These are phyloP conservation scores for Daldinia caldariorum DNA, from an alignment of 495 filamentous ascomycete genomes.

Conservation along the genomic window DNA sequence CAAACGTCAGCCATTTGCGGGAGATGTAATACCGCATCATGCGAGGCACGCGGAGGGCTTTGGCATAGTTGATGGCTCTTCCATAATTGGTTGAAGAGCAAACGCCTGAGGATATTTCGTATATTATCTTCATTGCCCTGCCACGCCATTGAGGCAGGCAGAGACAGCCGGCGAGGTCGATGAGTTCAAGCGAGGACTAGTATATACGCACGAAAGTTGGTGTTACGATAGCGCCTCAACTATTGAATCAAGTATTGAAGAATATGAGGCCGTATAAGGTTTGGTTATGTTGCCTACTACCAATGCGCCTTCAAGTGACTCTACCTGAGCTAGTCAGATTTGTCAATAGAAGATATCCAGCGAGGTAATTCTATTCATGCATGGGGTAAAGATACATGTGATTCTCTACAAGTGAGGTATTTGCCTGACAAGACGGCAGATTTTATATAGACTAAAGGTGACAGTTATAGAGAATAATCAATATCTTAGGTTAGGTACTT, in stretches of 20 bases:
- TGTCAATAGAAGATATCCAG: no score
- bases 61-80: background rate
- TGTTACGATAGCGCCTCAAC: background rate
- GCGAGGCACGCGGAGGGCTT: background rate
- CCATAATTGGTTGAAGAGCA: background rate
- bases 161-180: background rate
- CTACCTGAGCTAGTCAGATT: background rate
- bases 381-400: no score
- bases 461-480: no score
- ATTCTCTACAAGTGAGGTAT: no score
- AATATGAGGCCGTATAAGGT: background rate
- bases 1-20: background rate
- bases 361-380: no score
- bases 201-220: background rate
- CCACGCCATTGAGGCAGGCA: background rate
- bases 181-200: background rate
- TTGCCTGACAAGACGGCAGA: no score
- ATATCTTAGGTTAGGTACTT: no score
- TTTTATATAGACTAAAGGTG: no score
- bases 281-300: background rate
- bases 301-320: background rate
- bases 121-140: no score
- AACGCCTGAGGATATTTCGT: background rate
- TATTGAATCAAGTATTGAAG: background rate
- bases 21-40: slow-evolving; percentile 24